Percentiles rank a stretch among this genome's conserved stretches.
phyloP scores from a whole-genome alignment of 139 green algal species.

The Picochlorum sp. region DNA sequence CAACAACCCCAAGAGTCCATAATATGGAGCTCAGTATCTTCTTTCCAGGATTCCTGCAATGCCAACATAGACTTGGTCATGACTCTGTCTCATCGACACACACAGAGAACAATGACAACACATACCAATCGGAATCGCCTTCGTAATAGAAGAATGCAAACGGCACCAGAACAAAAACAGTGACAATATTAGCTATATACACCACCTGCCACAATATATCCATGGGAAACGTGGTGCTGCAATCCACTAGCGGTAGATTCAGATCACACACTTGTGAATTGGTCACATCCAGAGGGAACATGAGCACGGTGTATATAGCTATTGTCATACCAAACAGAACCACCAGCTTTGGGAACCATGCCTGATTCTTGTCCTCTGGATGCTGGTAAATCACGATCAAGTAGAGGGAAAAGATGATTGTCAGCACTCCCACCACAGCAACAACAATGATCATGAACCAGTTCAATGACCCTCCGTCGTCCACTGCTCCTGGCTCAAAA shows the following conservation, averaged over 20 bases:
- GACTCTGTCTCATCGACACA: background rate
- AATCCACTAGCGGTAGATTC: constrained; percentile 57
- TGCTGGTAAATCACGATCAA: constrained; percentile 87
- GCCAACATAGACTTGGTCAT: too few relatives aligned
- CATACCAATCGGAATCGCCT: constrained; percentile 77
- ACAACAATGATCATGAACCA: constrained; percentile 30
- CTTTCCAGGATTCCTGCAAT: constrained; percentile 1
- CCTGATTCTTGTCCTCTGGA: constrained; percentile 92
- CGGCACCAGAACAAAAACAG: constrained; percentile 78
- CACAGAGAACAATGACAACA: background rate
- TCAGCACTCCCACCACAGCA: constrained; percentile 54
- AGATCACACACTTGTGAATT: constrained; percentile 69
- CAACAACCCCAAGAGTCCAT: constrained; percentile 38
- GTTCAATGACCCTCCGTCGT: constrained; percentile 11
- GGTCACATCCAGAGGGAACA: constrained; percentile 92
- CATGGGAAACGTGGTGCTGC: constrained; percentile 81
- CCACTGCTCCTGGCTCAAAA: background rate
- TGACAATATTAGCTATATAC: constrained; percentile 74
- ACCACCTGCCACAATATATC: constrained; percentile 73
- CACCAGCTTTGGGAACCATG: constrained; percentile 89
- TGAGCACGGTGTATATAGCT: constrained; percentile 77
- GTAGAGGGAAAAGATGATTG: constrained; percentile 69
- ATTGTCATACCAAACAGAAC: constrained; percentile 80
- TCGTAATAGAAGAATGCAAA: constrained; percentile 98
- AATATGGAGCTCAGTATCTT: constrained; percentile 40